phyloP scores from a whole-genome alignment of 2,329 filamentous ascomycete genomes.

The Thelonectria blattea region DNA sequence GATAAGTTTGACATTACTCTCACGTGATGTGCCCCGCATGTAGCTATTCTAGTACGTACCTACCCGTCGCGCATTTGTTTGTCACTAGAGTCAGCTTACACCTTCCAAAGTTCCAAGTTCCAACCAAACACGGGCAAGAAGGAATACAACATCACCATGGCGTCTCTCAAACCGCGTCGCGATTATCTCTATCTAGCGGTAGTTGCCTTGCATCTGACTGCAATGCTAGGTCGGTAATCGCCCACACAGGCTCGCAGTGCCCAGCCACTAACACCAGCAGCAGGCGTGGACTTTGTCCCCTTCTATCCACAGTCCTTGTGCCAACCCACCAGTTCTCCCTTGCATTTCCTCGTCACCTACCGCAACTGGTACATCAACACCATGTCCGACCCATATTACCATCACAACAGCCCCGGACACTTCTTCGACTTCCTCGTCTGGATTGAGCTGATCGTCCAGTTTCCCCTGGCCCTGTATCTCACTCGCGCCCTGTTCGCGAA shows the following conservation, averaged over 20 bases:
- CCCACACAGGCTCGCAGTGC: too few species aligned
- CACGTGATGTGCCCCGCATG: too few species aligned
- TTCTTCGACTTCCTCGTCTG: slow-evolving; percentile 6
- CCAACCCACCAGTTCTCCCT: slow-evolving; percentile 4
- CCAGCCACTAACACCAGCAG: neutral
- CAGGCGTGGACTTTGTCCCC: slow-evolving; percentile 16
- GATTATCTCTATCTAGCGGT: neutral
- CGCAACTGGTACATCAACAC: slow-evolving; percentile 17
- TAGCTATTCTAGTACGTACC: too few species aligned
- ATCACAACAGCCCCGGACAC: neutral
- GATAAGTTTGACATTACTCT: too few species aligned
- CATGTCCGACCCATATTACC: slow-evolving; percentile 17
- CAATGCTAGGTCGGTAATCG: neutral
- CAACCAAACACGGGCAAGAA: too few species aligned
- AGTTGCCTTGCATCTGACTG: neutral
- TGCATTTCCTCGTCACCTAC: slow-evolving; percentile 15
- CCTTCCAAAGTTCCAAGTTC: too few species aligned
- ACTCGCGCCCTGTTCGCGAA: neutral
- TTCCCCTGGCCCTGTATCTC: neutral
- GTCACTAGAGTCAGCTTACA: too few species aligned
- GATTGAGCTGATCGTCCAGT: neutral
- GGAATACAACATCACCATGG: neutral
- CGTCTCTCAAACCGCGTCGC: neutral
- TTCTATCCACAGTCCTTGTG: slow-evolving; percentile 16
- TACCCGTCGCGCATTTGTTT: too few species aligned